Conservation (phyloP, 495 filamentous ascomycete species). For the Trypethelium eluteriae region DNA sequence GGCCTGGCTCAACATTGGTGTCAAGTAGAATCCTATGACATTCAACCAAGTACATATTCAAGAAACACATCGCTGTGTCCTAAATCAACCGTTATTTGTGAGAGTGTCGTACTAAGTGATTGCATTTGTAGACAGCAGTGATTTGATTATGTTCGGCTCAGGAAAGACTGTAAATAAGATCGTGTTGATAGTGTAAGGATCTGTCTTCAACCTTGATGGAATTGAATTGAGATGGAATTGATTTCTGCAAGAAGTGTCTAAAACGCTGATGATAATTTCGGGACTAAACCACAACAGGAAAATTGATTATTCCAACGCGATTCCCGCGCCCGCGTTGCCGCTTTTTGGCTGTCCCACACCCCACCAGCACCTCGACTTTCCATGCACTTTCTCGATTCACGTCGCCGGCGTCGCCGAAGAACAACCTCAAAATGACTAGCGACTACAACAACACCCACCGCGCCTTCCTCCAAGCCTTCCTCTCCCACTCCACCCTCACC, state of each 20-base stretch:
- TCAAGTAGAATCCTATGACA: neutral
- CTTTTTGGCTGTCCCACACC: neutral
- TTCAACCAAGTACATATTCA: neutral
- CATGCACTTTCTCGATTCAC: neutral
- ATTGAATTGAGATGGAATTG: neutral
- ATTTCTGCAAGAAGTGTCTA: too few species aligned
- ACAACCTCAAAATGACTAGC: too few species aligned
- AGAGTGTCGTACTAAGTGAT: too few species aligned
- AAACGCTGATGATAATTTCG: too few species aligned
- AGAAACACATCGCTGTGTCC: neutral
- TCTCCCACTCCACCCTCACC: constrained; percentile 68
- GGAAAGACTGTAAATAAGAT: too few species aligned
- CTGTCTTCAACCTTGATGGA: neutral
- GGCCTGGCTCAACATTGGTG: too few species aligned
- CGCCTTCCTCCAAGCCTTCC: constrained; percentile 88
- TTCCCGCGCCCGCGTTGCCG: neutral
- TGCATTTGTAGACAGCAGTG: too few species aligned
- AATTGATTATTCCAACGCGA: constrained; percentile 4
- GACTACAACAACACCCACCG: constrained; percentile 61
- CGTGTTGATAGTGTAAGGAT: too few species aligned
- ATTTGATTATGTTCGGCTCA: too few species aligned
- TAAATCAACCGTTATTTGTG: too few species aligned
- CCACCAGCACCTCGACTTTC: neutral
- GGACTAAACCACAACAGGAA: constrained; percentile 2
- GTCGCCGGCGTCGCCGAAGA: neutral